Base-by-base conservation (phyloP, 805 yeast species). In the Babjeviella inositovora region DNA sequence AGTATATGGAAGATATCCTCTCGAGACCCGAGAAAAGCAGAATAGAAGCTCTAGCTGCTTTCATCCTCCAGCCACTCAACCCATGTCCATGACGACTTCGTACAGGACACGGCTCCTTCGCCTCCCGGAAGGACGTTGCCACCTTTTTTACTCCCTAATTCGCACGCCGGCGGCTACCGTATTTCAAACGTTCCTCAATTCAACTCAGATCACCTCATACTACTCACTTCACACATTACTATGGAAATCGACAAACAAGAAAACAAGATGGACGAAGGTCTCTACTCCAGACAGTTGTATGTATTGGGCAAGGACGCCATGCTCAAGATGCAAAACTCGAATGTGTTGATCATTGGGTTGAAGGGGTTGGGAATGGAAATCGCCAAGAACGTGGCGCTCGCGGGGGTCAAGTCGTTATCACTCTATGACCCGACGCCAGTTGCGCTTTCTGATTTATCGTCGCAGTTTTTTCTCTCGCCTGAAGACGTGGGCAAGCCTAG, bases 261-360 rank as follows among this genome's bases (percentile, higher is more conserved):
- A 32, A 50, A 30, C 10, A 29, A 69, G 30, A 87, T 90, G 39
- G 98, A 90, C 46, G 98, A 90, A 59, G 63, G 92, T 28, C 64
- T 90, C 35, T 90, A 90, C 62, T 85, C 97, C 18, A 81, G 98
- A 48, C 98, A 90, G 55, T 67, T 90, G 49, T 82, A 87, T 39
- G 99, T 90, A 24, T 53, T 90, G 33, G 99, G 99, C 31, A 84
- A 81, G 39, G 99, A 90, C 34, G 99, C 99, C 24, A 90, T 90
- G 99, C 58, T 85, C 38, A 80, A 82, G 48, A 80, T 90, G 96
- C 94, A 85, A 39, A 62, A 68, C 34, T 84, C 97, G 13, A 82
- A 79, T 38, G 95, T 90, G n/a, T 64, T 90, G 23, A 62, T 90
- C 22, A 68, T 85, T 32, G 98, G 99, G 4, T 56, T 87, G 27